Conservation (phyloP, 2,329 filamentous ascomycete species). For the Aureobasidium sp. region DNA sequence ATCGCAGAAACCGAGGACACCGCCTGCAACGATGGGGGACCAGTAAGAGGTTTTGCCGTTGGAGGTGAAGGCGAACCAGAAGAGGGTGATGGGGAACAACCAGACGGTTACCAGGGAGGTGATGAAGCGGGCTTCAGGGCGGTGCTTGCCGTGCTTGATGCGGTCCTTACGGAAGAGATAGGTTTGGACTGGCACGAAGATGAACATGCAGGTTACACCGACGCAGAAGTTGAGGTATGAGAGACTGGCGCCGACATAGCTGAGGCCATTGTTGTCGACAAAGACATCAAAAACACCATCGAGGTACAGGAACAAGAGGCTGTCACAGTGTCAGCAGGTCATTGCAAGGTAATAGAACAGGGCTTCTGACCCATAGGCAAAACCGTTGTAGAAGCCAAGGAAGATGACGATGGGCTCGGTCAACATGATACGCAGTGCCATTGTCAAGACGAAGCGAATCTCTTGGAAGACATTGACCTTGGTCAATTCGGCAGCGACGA, state of each 20-base stretch:
- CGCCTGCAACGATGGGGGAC: constrained; percentile 13
- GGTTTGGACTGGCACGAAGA: constrained; percentile 13
- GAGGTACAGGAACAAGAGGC: constrained; percentile 29
- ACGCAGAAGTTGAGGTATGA: constrained; percentile 15
- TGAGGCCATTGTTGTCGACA: constrained; percentile 14
- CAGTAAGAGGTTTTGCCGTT: constrained; percentile 3
- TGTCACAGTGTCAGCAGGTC: constrained; percentile 8
- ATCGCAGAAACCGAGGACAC: constrained; percentile 15
- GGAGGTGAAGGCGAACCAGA: constrained; percentile 17
- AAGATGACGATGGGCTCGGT: constrained; percentile 45
- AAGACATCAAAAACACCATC: constrained; percentile 15
- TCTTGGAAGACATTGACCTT: constrained; percentile 26
- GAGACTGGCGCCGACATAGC: constrained; percentile 5
- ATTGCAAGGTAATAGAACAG: too few relatives aligned
- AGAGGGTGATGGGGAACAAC: constrained; percentile 12
- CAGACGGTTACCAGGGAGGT: constrained; percentile 14
- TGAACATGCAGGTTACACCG: constrained; percentile 12
- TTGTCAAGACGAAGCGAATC: constrained; percentile 23
- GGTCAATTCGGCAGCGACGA: constrained; percentile 31
- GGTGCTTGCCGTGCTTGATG: constrained; percentile 7
- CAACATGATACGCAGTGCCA: constrained; percentile 41
- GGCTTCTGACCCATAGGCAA: constrained; percentile 26
- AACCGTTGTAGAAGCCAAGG: constrained; percentile 40
- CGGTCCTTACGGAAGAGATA: constrained; percentile 14
- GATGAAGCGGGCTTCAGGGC: constrained; percentile 15